Evolutionary conservation across 2,329 filamentous ascomycete species (phyloP).

Genomic region (Akanthomyces muscarius): DNA sequence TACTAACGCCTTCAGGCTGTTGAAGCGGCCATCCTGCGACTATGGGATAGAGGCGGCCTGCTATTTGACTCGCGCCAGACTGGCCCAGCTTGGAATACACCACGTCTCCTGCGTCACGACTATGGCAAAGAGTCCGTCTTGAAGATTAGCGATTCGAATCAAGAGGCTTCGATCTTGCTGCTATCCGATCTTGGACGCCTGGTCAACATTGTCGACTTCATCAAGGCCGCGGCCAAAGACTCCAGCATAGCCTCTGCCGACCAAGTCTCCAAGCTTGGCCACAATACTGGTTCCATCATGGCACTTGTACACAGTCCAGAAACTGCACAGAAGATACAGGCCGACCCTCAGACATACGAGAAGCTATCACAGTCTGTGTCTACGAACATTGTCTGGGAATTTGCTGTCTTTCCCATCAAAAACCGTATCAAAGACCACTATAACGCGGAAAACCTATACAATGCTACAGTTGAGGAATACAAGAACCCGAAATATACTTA

Average conservation of each 20-base stretch:
- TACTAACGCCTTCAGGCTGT: constrained; percentile 6
- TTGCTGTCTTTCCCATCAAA: constrained; percentile 20
- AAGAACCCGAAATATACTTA: constrained; percentile 8
- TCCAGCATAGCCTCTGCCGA: not conserved
- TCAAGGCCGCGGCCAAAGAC: constrained; percentile 7
- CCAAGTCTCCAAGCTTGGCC: constrained; percentile 15
- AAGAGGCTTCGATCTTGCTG: constrained; percentile 18
- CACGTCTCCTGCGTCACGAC: constrained; percentile 19
- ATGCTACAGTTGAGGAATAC: constrained; percentile 17
- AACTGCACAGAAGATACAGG: constrained; percentile 3
- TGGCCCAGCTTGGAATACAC: constrained; percentile 15
- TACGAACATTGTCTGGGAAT: constrained; percentile 13
- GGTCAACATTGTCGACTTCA: constrained; percentile 19
- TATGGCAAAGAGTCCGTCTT: constrained; percentile 16
- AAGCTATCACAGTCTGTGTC: constrained; percentile 18
- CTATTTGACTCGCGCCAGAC: constrained; percentile 8
- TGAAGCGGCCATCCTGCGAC: constrained; percentile 16
- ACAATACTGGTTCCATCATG: constrained; percentile 17
- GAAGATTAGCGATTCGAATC: constrained; percentile 10
- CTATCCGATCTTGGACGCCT: constrained; percentile 18
- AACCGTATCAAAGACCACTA: constrained; percentile 13
- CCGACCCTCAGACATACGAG: not conserved
- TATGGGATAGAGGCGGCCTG: constrained; percentile 15
- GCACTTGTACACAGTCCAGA: constrained; percentile 17
- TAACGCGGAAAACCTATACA: constrained; percentile 16